These are phyloP conservation scores for Brassica incana DNA, from an alignment of 345 rosid genomes.

Conservation along the genomic window DNA sequence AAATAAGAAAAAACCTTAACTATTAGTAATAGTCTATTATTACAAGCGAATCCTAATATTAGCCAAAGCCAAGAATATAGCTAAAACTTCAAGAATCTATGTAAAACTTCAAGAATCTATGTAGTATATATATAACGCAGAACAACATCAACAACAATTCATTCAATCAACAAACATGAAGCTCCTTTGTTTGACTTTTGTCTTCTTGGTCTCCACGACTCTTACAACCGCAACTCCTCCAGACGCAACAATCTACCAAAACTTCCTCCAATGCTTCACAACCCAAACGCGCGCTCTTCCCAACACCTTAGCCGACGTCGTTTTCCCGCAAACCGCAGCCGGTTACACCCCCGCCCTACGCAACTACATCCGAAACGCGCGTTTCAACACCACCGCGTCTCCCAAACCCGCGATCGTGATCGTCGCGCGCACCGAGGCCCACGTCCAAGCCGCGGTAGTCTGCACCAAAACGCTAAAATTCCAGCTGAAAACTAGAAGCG, in stretches of 20 bases:
- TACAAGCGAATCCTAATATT: slow-evolving; percentile 15
- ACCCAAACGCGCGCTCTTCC: slow-evolving; percentile 35
- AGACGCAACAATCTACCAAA: slow-evolving; percentile 35
- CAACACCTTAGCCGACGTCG: slow-evolving; percentile 39
- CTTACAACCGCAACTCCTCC: slow-evolving; percentile 28
- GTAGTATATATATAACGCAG: background rate
- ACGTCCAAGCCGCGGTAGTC: background rate
- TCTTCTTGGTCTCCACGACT: background rate
- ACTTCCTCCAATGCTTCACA: slow-evolving; percentile 48
- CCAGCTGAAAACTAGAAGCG: background rate
- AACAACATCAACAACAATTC: background rate
- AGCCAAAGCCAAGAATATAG: background rate
- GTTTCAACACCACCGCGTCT: slow-evolving; percentile 45
- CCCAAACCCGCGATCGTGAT: slow-evolving; percentile 46
- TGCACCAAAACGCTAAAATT: background rate
- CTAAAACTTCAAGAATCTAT: background rate
- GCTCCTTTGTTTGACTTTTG: slow-evolving; percentile 3
- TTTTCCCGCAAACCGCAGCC: slow-evolving; percentile 36
- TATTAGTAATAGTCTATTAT: background rate
- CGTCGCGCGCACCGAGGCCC: background rate
- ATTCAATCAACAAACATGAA: slow-evolving; percentile 25
- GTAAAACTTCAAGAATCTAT: slow-evolving; percentile 1
- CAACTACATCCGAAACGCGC: slow-evolving; percentile 46
- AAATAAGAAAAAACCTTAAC: background rate
- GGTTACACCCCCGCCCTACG: slow-evolving; percentile 31